Evolutionary conservation across 1,284 basidiomycete species (phyloP).

Genomic region (Phenoliferia sp.): DNA sequence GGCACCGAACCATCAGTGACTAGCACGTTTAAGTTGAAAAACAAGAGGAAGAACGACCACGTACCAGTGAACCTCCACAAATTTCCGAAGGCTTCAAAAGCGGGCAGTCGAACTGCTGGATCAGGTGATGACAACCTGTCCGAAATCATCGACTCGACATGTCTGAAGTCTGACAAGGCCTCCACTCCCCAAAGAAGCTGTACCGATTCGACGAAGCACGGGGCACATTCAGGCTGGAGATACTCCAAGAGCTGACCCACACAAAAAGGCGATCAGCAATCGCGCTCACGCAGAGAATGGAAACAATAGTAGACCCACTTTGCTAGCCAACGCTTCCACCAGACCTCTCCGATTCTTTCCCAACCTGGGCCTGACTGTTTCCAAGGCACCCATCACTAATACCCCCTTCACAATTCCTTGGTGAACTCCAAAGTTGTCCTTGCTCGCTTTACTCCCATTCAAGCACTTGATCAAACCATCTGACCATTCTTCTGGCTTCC

Average conservation of each 20-base stretch:
- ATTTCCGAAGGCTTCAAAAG: constrained; percentile 83
- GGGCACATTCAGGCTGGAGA: constrained; percentile 59
- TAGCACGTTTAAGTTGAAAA: not conserved
- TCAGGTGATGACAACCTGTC: constrained; percentile 59
- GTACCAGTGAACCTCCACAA: constrained; percentile 88
- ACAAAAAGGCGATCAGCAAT: not conserved
- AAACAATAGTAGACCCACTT: constrained; percentile 1
- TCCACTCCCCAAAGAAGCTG: constrained; percentile 83
- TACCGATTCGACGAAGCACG: constrained; percentile 77
- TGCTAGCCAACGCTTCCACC: constrained; percentile 7
- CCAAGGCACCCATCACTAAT: constrained; percentile 54
- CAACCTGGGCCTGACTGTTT: constrained; percentile 53
- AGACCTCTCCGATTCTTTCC: constrained; percentile 10
- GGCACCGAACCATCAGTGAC: not conserved
- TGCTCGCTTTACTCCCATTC: constrained; percentile 9
- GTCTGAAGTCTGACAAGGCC: constrained; percentile 52
- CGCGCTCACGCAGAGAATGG: not conserved
- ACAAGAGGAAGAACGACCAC: constrained; percentile 33
- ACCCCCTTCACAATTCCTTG: constrained; percentile 60
- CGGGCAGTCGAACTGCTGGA: constrained; percentile 40
- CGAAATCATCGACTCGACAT: constrained; percentile 72
- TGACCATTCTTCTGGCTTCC: constrained; percentile 42
- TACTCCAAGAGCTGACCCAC: constrained; percentile 62
- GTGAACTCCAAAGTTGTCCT: constrained; percentile 60
- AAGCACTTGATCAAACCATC: constrained; percentile 35